Percentiles rank a stretch among this genome's conserved stretches.
Evolutionary conservation across 148 eudicot genomes (phyloP).

Genomic region (Gaultheria prostrata): DNA sequence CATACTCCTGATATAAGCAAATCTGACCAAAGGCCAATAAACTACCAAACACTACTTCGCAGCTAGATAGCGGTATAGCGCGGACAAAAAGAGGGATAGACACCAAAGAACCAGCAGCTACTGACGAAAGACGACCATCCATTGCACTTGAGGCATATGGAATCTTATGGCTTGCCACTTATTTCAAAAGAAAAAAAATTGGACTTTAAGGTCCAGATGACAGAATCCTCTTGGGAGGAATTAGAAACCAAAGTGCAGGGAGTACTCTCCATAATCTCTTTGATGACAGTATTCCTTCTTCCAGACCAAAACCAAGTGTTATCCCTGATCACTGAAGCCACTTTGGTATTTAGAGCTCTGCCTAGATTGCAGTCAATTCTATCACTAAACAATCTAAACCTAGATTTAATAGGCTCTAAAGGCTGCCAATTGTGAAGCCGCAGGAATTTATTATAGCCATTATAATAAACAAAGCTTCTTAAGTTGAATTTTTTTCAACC

Average conservation of each 20-base stretch:
- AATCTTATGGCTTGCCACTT: background rate
- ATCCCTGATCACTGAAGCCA: background rate
- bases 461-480: background rate
- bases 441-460: background rate
- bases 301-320: background rate
- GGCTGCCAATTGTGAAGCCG: background rate
- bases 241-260: background rate
- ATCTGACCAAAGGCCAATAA: background rate
- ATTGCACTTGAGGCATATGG: background rate
- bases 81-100: background rate
- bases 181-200: background rate
- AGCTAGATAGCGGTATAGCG: background rate
- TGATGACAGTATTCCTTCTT: background rate
- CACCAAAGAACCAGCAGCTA: background rate
- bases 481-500: background rate
- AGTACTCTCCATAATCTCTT: background rate
- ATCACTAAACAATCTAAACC: background rate
- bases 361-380: background rate
- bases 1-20: background rate
- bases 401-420: background rate
- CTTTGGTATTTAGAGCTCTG: background rate
- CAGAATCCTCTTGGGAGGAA: background rate
- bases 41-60: background rate
- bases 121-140: background rate
- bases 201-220: background rate